Conservation (phyloP, 2,329 filamentous ascomycete species). For the Penicillium sp. region DNA sequence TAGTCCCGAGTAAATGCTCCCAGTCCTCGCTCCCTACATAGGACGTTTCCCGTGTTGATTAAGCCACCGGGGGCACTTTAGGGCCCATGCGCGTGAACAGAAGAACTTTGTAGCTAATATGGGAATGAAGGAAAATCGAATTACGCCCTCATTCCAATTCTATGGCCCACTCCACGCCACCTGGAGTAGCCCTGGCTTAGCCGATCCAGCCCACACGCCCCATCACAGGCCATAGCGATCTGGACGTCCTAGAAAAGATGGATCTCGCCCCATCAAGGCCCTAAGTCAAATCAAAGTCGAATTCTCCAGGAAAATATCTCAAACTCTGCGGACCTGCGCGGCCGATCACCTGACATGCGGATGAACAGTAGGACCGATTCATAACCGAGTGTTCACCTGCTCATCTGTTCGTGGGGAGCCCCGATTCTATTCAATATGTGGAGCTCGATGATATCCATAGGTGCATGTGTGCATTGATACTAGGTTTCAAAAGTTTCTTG, state of each 20-base stretch:
- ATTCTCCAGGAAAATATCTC: neutral
- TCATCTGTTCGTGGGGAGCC: no score
- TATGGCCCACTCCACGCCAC: conserved; percentile 7
- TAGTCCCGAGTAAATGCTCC: neutral
- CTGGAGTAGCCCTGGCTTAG: conserved; percentile 15
- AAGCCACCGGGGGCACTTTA: neutral
- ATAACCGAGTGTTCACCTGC: neutral
- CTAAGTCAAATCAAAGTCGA: neutral
- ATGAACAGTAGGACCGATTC: neutral
- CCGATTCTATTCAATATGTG: no score
- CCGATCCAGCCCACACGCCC: conserved; percentile 4
- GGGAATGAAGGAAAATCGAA: neutral
- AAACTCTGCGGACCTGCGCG: conserved; percentile 1
- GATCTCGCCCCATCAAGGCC: neutral
- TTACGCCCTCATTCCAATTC: neutral
- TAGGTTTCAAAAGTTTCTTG: no score
- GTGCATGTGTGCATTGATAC: no score
- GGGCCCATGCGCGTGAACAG: neutral
- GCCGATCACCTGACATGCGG: conserved; percentile 11
- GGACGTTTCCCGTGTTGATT: neutral
- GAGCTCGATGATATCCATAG: no score
- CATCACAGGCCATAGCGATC: neutral
- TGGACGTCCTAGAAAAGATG: neutral
- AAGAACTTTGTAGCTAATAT: neutral
- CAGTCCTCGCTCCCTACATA: neutral